These are phyloP conservation scores for Triticum urartu DNA, from an alignment of 176 grass and related monocot species.

Conservation along the genomic window DNA sequence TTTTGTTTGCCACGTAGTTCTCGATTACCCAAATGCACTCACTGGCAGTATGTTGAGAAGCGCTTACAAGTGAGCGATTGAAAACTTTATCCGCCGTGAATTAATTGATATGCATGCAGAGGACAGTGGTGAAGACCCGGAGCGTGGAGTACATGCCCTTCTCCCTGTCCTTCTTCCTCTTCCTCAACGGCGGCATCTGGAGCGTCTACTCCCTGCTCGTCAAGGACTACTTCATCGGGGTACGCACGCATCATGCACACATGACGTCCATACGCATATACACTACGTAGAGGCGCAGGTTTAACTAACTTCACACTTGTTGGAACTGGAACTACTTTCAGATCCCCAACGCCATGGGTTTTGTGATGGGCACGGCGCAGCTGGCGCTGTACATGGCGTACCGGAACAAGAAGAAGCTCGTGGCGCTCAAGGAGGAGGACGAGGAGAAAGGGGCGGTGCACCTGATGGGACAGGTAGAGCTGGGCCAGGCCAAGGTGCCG, in stretches of 20 bases:
- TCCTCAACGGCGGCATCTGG: constrained; percentile 76
- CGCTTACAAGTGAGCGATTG: neutral
- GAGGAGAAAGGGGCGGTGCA: constrained; percentile 60
- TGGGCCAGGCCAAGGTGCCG: constrained; percentile 30
- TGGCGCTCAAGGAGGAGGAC: constrained; percentile 25
- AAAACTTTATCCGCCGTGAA: neutral
- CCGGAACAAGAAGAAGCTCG: constrained; percentile 33
- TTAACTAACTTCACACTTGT: neutral
- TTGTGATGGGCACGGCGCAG: constrained; percentile 58
- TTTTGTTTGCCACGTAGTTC: neutral
- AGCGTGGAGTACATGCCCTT: constrained; percentile 93
- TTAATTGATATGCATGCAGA: constrained; percentile 32
- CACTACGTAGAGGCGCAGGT: neutral
- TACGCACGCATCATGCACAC: constrained; percentile 4
- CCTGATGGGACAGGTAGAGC: constrained; percentile 53
- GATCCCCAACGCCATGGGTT: constrained; percentile 83
- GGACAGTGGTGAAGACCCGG: constrained; percentile 47
- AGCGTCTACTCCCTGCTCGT: constrained; percentile 58
- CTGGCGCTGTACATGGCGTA: constrained; percentile 61
- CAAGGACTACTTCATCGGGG: constrained; percentile 70
- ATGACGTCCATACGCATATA: neutral
- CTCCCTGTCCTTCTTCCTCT: constrained; percentile 79
- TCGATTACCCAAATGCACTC: neutral
- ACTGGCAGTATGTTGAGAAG: neutral
- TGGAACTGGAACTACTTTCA: neutral